These are phyloP conservation scores for Seiridium cupressi DNA, from an alignment of 2,329 filamentous ascomycete genomes.

Conservation along the genomic window DNA sequence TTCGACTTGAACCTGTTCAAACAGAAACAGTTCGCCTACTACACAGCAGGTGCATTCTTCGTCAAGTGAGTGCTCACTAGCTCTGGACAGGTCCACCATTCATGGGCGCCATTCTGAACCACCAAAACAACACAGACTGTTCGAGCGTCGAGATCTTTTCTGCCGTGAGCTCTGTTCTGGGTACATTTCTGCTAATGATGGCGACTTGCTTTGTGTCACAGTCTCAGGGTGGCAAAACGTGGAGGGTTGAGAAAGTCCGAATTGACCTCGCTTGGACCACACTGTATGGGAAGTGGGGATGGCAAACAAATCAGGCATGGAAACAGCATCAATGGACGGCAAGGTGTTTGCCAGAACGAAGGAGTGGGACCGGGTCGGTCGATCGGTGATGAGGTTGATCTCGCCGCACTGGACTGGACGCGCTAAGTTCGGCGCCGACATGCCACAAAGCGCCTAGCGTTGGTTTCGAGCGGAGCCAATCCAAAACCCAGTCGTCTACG, in stretches of 20 bases:
- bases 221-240: neutral
- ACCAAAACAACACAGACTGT: slow-evolving; percentile 17
- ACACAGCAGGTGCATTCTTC: slow-evolving; percentile 21
- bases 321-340: too few species aligned
- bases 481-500: too few species aligned
- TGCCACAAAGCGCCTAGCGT: too few species aligned
- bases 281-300: neutral
- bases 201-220: neutral
- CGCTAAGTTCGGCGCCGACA: too few species aligned
- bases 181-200: neutral
- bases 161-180: neutral
- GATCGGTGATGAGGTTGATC: too few species aligned
- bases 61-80: slow-evolving; percentile 9
- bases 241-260: neutral
- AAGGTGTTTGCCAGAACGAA: too few species aligned
- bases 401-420: too few species aligned
- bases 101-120: slow-evolving; percentile 23
- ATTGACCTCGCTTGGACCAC: neutral
- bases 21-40: slow-evolving; percentile 21
- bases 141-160: slow-evolving; percentile 24
- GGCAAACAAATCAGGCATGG: neutral
- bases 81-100: slow-evolving; percentile 25
- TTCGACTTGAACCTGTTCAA: slow-evolving; percentile 23
- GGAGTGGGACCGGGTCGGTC: too few species aligned
- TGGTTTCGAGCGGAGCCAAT: too few species aligned